Percentiles rank a stretch among this genome's conserved stretches.
phyloP scores from a whole-genome alignment of 202 grass and related monocot genomes.

The Dendrocalamus latiflorus region DNA sequence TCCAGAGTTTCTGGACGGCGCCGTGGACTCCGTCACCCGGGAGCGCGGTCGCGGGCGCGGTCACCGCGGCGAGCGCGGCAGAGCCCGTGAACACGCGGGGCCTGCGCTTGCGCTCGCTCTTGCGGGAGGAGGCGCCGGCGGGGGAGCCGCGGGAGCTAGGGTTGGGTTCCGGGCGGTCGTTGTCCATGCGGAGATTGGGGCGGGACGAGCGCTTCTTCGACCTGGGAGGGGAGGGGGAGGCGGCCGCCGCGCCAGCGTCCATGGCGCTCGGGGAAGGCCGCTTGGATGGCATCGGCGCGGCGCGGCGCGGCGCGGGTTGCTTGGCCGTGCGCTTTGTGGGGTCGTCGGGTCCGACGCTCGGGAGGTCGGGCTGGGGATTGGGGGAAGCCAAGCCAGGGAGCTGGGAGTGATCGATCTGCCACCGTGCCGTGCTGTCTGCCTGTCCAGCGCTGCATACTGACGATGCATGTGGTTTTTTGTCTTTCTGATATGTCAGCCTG shows the following conservation, averaged over 20 bases:
- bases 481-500: not conserved
- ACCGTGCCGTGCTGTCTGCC: too few relatives aligned
- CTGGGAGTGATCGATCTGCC: not conserved
- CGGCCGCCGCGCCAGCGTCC: not conserved
- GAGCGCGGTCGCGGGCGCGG: not conserved
- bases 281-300: slow-evolving; percentile 29
- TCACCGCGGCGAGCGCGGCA: not conserved
- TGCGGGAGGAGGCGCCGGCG: slow-evolving; percentile 12
- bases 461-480: not conserved
- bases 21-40: not conserved
- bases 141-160: slow-evolving; percentile 26
- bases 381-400: not conserved
- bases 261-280: slow-evolving; percentile 28
- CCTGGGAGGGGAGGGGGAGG: slow-evolving; percentile 4
- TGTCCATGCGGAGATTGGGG: slow-evolving; percentile 1
- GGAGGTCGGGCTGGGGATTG: too few relatives aligned
- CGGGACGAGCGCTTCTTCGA: slow-evolving; percentile 35
- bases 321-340: not conserved
- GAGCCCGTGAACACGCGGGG: slow-evolving; percentile 36
- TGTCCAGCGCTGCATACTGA: not conserved
- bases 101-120: slow-evolving; percentile 43
- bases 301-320: not conserved
- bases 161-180: slow-evolving; percentile 23
- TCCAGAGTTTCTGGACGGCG: slow-evolving; percentile 39
- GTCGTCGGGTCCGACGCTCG: not conserved